Base-by-base conservation (phyloP, 345 rosid genomes). In the Gossypium turneri region DNA sequence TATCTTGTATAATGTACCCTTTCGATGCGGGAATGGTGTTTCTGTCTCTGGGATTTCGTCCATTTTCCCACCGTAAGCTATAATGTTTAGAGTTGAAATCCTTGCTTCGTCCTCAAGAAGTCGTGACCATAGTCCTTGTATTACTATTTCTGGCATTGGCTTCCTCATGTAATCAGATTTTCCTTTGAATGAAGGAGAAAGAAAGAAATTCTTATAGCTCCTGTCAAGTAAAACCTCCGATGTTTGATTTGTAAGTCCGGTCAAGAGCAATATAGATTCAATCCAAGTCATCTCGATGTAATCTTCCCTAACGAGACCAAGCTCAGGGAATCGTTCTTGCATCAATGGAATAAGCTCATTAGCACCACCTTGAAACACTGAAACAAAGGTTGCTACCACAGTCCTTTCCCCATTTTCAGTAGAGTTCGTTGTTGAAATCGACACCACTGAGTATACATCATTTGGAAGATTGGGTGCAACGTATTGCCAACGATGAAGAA, bases 251-350 rank as follows among this genome's bases (percentile, higher is more conserved):
- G 19, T 57, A 16, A 68, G 7, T 50, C 11, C 44, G 8, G 22
- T 19, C 13, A 68, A 25, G 20, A 25, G 15, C 3, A 68, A 4
- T 16, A 68, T 16, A 9, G 72, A 25, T 51, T 69, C 73, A 10
- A 69, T 69, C 59, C 59, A 69, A 50, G 43, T 69, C 59, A 51
- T 69, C 55, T 69, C 73, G 0, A 3, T 9, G 44, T 12, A 69
- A 51, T 69, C 19, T 50, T 51, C 59, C 24, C 12, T 29, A 38
- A 3, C 9, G 12, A 69, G 15, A 0, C 59, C 73, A 0, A 69
- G 45, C 12, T 69, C 73, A 17, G 73, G 73, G 20, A 69, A 69
- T 69, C 73, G 38, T 34, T 69, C 19, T 17, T 69, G 24, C 73
- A 69, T 69, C 45, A 69, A 27, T 17, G 73, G 8, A 10, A 69